phyloP scores from a whole-genome alignment of 108 stramenopile genomes.

The Discostella pseudostelligera region DNA sequence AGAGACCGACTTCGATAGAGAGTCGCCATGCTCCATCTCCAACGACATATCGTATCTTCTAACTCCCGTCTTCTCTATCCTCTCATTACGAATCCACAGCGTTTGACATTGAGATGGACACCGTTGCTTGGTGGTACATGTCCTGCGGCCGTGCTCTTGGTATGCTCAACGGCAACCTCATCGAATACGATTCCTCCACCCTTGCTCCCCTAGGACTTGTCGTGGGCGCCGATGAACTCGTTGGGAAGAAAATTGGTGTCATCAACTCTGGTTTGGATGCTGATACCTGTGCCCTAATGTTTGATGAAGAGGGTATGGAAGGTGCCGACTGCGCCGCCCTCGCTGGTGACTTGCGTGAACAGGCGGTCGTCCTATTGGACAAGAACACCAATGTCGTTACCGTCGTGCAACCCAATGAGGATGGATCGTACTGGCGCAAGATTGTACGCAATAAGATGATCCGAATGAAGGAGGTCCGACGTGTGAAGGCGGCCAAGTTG shows the following conservation, averaged over 20 bases:
- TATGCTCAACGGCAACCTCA: slow-evolving; percentile 83
- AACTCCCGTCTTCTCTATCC: not conserved
- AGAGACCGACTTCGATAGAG: no score
- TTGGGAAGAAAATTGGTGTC: slow-evolving; percentile 71
- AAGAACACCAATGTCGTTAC: slow-evolving; percentile 45
- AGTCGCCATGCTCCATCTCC: no score
- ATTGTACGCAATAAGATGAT: slow-evolving; percentile 91
- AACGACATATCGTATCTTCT: not conserved
- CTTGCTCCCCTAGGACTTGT: slow-evolving; percentile 93
- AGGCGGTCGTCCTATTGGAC: slow-evolving; percentile 65
- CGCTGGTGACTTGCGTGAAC: slow-evolving; percentile 51
- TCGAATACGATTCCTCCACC: slow-evolving; percentile 91
- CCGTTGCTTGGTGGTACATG: slow-evolving; percentile 94
- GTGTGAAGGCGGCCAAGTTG: slow-evolving; percentile 76
- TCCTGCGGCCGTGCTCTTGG: slow-evolving; percentile 87
- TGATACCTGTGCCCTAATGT: slow-evolving; percentile 41
- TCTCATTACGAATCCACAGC: slow-evolving; percentile 15
- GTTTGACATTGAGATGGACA: slow-evolving; percentile 48
- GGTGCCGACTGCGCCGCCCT: slow-evolving; percentile 58
- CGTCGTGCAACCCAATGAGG: slow-evolving; percentile 93
- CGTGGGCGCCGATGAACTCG: slow-evolving; percentile 77
- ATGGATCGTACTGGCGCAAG: slow-evolving; percentile 94
- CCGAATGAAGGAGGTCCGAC: slow-evolving; percentile 80
- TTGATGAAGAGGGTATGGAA: slow-evolving; percentile 65
- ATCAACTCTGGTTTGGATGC: slow-evolving; percentile 63